Evolutionary conservation across 2,329 filamentous ascomycete genomes (phyloP).

Genomic region (Coniochaeta prunicola): DNA sequence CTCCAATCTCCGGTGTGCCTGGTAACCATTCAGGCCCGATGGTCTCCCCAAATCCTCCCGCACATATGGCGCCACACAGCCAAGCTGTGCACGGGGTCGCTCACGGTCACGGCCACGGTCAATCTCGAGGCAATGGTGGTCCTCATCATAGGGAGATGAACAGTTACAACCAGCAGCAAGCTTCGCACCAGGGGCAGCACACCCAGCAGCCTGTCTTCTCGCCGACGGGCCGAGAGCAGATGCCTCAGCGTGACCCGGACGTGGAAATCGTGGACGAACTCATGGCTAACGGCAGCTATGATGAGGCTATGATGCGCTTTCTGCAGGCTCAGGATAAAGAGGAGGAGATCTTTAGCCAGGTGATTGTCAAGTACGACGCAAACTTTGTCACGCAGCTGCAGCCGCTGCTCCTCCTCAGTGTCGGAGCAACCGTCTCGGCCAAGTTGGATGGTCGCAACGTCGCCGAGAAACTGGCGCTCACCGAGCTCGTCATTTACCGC

Average conservation of each 20-base stretch:
- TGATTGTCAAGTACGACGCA: constrained; percentile 43
- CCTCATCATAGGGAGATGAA: constrained; percentile 13
- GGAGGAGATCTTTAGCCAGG: constrained; percentile 54
- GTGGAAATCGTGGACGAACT: constrained; percentile 54
- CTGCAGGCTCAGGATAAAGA: constrained; percentile 53
- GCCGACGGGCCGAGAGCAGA: constrained; percentile 22
- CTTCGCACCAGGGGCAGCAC: constrained; percentile 5
- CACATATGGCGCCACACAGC: not conserved
- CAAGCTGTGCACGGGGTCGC: not conserved
- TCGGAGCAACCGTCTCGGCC: constrained; percentile 56
- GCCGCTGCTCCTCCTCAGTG: constrained; percentile 55
- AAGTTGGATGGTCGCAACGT: constrained; percentile 46
- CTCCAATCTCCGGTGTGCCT: constrained; percentile 5
- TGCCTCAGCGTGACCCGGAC: constrained; percentile 46
- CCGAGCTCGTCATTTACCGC: constrained; percentile 51
- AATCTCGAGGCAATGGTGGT: constrained; percentile 11
- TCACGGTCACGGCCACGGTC: constrained; percentile 8
- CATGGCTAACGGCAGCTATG: constrained; percentile 54
- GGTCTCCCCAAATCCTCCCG: not conserved
- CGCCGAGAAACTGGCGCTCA: constrained; percentile 50
- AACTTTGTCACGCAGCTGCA: constrained; percentile 49
- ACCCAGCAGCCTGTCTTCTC: constrained; percentile 13
- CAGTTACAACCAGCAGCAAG: constrained; percentile 13
- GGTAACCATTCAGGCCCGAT: not conserved
- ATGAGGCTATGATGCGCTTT: constrained; percentile 60